Base-by-base conservation (phyloP, 345 rosid genomes). In the Streptanthus diversifolius region DNA sequence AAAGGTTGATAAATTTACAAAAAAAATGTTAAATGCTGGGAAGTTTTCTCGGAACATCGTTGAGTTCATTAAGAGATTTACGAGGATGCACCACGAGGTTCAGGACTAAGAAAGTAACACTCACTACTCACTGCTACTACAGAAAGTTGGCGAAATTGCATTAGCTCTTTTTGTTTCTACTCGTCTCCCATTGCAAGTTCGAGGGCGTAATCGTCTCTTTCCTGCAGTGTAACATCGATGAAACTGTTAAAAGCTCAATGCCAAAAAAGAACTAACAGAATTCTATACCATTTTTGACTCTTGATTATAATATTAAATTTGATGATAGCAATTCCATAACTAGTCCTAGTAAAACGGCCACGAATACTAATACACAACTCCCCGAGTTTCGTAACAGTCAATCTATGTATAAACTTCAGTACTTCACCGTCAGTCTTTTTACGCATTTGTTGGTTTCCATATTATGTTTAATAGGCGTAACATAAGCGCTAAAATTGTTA, bases 171-270 rank as follows among this genome's bases (percentile, higher is more conserved):
- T 10, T 19, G 13, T 39, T 40, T 60, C 77, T 77, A 92, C 71
- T 93, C 98, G 71, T 93, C 98, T 58, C 73, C 97, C 90, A 86
- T 79, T 49, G 98, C 96, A 49, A 93, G 79, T 85, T 93, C 98
- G 61, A 93, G 78, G 13, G 98, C 98, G 61, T 90, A 93, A 74
- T 93, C 96, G 15, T 93, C 98, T 73, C 97, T 86, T 57, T 93
- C 98, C 97, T 93, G 90, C 78, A 51, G 0, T 13, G 18, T 13
- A 30, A 55, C 61, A 63, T 53, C n/a, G 7, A 54, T 27, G 36
- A 40, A 1, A 10, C 65, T 2, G 55, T 72, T 19, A 60, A 62
- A 37, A 19, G 14, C 2, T 19, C 51, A 51, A 29, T 27, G 61
- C 21, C 5, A 17, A 15, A 2, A 13, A 39, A 59, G 27, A 59